Base-by-base conservation (phyloP, 129 eudicot genomes). In the Flaveria bidentis region DNA sequence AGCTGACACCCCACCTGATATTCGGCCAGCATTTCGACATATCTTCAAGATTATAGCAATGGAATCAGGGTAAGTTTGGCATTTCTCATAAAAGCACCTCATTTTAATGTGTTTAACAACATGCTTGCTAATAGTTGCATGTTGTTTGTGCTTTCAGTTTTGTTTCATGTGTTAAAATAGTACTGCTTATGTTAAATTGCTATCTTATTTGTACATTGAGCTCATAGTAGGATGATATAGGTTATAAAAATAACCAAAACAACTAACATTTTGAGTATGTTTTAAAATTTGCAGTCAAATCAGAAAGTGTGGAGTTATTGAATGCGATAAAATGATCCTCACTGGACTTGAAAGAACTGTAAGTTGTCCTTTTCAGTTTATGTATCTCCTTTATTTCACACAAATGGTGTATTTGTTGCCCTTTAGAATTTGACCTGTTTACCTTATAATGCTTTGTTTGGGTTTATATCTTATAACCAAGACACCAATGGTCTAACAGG, bases 1-100 rank as follows among this genome's bases (percentile, higher is more conserved):
- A 67, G 93, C 86, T 23, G 99, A 94, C 30, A 20, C 89, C 72
- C 99, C 99, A 18, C 97, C 97, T 67, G 99, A 94, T 86, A 74
- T 94, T 64, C 91, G 97, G 16, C 99, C 99, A 28, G 99, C 99
- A 71, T 94, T 94, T 85, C 86, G 82, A 76, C 99, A 94, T 79
- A 58, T 56, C 20, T 76, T 87, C 84, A 94, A 82, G 80, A 78
- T 81, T 73, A 75, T 87, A 72, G 69, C 87, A n/a, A 87, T 75
- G 81, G 96, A 82, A 33, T 82, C 88, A 10, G 91, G 96, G 98
- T 93, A 71, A 87, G 83, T 52, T 52, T 57, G 41, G 51, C 28
- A 76, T 73, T 42, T 15, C 69, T 56, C 36, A 13, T 72, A 55
- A 41, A 57, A 73, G 22, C 17, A 16, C 55, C 42, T 58, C 41